Base-by-base conservation (phyloP, 208 protist genomes). In the Endotrypanum monterogeii region DNA sequence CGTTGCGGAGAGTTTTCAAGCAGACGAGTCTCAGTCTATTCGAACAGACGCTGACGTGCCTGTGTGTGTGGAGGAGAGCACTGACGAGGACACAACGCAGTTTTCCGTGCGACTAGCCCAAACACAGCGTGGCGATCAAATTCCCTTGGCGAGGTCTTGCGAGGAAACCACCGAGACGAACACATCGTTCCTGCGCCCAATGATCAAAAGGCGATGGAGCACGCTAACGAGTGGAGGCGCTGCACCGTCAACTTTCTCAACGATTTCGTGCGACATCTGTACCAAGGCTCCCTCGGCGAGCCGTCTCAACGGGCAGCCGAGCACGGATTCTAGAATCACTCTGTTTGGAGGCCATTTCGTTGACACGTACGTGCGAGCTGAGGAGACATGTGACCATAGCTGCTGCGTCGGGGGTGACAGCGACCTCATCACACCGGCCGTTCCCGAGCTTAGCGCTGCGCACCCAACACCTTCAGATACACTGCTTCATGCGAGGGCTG, bases 131-230 rank as follows among this genome's bases (percentile, higher is more conserved):
- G 68, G 52, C 8, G 52, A 0, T 54, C 50, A 44, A 3, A 1
- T 41, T 20, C 18, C n/a, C 41, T 71, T 20, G 46, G n/a, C 50
- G 25, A 71, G 30, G 23, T 28, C 30, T 12, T 11, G 50, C 48
- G 28, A 14, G 28, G 67, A 60, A n/a, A 50, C 67, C 4, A 2
- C 69, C 4, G 75, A 80, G 57, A 75, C 70, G n/a, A 25, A 52
- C 23, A 68, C 70, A 39, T 66, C 63, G 3, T 69, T 72, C 41
- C 52, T 80, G 39, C 76, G 70, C 5, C 76, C 70, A 0, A 80
- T 80, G 76, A 57, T 72, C 12, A 56, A 6, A 12, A 0, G 66
- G 2, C 46, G 66, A 11, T 7, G 32, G 9, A 44, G 50, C 50
- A n/a, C 50, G 18, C 41, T 32, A 18, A 41, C 50, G 9, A 57